phyloP scores from a whole-genome alignment of 306 rosid species.

The Cucurbita maxima region DNA sequence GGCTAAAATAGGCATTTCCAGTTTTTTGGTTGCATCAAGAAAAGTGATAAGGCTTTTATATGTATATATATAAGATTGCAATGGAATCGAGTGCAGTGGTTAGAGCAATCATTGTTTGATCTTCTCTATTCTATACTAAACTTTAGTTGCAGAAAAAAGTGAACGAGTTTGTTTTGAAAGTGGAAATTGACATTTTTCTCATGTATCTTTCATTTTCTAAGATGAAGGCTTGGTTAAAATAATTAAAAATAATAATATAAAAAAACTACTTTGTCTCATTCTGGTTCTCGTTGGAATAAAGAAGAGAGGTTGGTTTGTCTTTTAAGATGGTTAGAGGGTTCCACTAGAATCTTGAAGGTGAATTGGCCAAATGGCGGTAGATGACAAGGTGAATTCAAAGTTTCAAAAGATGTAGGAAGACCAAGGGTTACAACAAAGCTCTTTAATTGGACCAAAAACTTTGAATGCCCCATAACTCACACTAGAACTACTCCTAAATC shows the following conservation, averaged over 20 bases:
- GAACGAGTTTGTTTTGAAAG: background rate
- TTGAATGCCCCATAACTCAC: background rate
- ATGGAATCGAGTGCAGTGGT: background rate
- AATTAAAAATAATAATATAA: background rate
- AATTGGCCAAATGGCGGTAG: background rate
- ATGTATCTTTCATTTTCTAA: background rate
- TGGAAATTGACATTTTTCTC: background rate
- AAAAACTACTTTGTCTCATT: background rate
- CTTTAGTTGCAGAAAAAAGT: background rate
- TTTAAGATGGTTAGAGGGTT: background rate
- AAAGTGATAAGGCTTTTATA: background rate
- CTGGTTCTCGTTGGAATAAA: background rate
- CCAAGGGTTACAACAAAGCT: background rate
- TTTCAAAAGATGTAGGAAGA: background rate
- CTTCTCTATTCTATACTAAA: background rate
- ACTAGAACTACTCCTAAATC: background rate
- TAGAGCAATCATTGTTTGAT: background rate
- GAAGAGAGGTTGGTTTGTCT: background rate
- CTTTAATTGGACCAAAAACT: background rate
- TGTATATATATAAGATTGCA: background rate
- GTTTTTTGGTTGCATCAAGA: too few species aligned
- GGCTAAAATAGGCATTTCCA: too few species aligned
- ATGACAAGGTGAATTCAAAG: background rate
- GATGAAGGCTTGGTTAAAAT: background rate
- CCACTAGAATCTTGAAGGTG: background rate